Evolutionary conservation across 768 basidiomycete genomes (phyloP), one percentile per base, ranked within the genome.

Genomic region (Phaffia australis): DNA sequence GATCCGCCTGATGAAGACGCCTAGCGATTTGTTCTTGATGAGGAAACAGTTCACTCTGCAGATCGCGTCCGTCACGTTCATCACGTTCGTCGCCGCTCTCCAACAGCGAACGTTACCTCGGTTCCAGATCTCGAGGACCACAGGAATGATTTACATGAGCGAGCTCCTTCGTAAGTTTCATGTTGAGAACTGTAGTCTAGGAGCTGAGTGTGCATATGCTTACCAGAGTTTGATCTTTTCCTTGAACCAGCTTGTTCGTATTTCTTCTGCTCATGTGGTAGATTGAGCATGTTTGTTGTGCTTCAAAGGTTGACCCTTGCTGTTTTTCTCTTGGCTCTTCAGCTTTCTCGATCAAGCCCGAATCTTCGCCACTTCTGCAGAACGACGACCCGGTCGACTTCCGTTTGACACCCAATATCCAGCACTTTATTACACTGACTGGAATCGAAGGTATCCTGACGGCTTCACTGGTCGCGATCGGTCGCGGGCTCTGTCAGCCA

Each of bases 341-440:
- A 63, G 60, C 67, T 47, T 63, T 69, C 63, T 58, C 60, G 32
- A 52, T 30, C 19, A n/a, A 63, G 49, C 42, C 21, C 1, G 63
- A 59, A 4, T 47, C 48, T 4, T 52, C 42, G 27, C 62, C 61
- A 11, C 55, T 69, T 87, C 52, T 87, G 90, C 73, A 82, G 83
- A 18, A 87, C 88, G 21, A 84, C 70, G 95, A 99, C 71, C 81
- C 85, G 2, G 91, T 97, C 5, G 95, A 95, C 0, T 99, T 99
- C 87, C 86, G 95, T 48, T 84, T 94, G 70, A 98, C 95, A 4
- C 92, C 92, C 3, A 97, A 95, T 76, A 83, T 99, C 79, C 95
- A 99, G 77, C 81, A 83, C 69, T 93, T 99, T 79, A 78, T 98
- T 48, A 90, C 89, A 1, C 87, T 88, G 1, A 82, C 89, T 63